Conservation (phyloP, 2,329 filamentous ascomycete genomes). For the Colletotrichum lindemuthianum region DNA sequence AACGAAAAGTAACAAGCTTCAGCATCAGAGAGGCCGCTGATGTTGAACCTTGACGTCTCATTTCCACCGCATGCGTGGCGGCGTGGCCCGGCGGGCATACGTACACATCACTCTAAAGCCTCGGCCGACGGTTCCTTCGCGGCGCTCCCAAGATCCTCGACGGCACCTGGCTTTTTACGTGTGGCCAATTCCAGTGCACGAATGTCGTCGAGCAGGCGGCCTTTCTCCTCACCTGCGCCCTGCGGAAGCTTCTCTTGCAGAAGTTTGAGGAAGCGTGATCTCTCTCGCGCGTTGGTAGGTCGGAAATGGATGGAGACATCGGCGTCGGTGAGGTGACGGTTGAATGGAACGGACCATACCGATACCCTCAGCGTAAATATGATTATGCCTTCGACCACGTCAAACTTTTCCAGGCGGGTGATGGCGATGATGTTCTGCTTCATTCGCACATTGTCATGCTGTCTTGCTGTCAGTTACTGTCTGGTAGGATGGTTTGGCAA, state of each 20-base stretch:
- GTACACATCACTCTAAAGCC: too few relatives aligned
- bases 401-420: background rate
- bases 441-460: background rate
- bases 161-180: constrained; percentile 77
- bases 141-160: constrained; percentile 72
- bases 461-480: background rate
- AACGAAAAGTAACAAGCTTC: too few relatives aligned
- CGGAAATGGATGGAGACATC: background rate
- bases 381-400: too few relatives aligned
- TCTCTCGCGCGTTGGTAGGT: too few relatives aligned
- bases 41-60: too few relatives aligned
- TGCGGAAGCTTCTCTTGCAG: background rate
- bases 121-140: background rate
- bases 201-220: constrained; percentile 47
- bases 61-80: too few relatives aligned
- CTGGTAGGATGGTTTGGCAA: too few relatives aligned
- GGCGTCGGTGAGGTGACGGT: background rate
- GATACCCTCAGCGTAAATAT: too few relatives aligned
- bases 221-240: background rate
- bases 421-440: background rate
- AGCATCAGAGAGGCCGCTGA: too few relatives aligned
- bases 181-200: constrained; percentile 73
- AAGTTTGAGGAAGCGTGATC: too few relatives aligned
- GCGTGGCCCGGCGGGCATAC: too few relatives aligned
- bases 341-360: too few relatives aligned